Evolutionary conservation across 2,329 filamentous ascomycete species (phyloP), one percentile per base, ranked within the genome.

Genomic region (Paecilomyces sp.): DNA sequence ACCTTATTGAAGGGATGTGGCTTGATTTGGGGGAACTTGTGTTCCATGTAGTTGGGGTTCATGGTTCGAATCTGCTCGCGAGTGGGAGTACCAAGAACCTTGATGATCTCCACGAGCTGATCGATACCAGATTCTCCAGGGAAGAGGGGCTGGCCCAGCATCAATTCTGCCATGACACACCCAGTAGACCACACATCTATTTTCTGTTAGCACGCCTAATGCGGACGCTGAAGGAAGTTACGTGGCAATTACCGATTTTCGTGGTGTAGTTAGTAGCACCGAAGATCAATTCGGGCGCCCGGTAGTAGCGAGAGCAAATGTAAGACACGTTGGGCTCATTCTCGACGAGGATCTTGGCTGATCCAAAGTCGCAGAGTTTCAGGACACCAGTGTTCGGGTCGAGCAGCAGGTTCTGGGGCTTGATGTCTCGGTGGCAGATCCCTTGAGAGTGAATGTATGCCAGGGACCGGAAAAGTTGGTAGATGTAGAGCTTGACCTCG

Each of bases 21-120:
- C 82, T 99, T 99, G 81, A 99, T 99, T 78, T 99, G 94, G 55
- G 94, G 94, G 79, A 99, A 99, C 81, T 97, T 97, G 81, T 99
- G 94, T 80, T 99, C 94, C 94, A 99, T 99, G 79, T 99, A 99
- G 79, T 99, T 99, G 61, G 94, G 94, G 78, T 99, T 99, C 94
- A 99, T 99, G 66, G 94, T 99, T 68, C 94, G 90, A 71, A 99
- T 99, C 78, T 99, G 94, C 76, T 99, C 94, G 65, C 94, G 86
- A 36, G 94, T 97, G 18, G 94, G 94, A 18, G 94, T 99, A 61
- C 94, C 94, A 62, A 99, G 81, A 57, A 99, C 93, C 80, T 99
- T 99, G 83, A 99, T 99, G 74, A 99, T 99, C 78, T 99, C 94
- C 54, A 99, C 94, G 55, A 99, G 82, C 75, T 99, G 94, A 74